Percentiles rank a stretch among this genome's conserved stretches.
Evolutionary conservation across 1,284 basidiomycete species (phyloP).

Genomic region (Microbotryum scabiosae): DNA sequence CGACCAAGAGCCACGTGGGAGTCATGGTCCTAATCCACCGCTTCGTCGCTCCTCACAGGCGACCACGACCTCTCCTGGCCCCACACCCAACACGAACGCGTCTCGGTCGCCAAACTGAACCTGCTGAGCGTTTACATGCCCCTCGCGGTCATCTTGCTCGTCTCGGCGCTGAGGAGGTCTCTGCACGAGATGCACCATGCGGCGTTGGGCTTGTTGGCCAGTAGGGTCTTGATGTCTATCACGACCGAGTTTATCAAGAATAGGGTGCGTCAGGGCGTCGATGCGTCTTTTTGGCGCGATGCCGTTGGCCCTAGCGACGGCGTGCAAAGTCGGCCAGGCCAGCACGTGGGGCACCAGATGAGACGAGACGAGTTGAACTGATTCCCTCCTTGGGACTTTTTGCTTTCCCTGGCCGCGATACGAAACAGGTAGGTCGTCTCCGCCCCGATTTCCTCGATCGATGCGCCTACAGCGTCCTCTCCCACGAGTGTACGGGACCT

Average conservation of each 20-base stretch:
- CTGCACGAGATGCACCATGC: slow-evolving; percentile 31
- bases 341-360: not conserved
- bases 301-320: too few relatives aligned
- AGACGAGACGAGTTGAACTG: too few relatives aligned
- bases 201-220: slow-evolving; percentile 16
- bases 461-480: slow-evolving; percentile 52
- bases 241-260: slow-evolving; percentile 11
- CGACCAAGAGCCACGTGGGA: too few relatives aligned
- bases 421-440: slow-evolving; percentile 50
- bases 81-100: slow-evolving; percentile 8
- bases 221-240: slow-evolving; percentile 15
- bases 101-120: slow-evolving; percentile 14
- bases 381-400: not conserved
- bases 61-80: slow-evolving; percentile 1
- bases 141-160: slow-evolving; percentile 17
- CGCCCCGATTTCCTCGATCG: slow-evolving; percentile 61
- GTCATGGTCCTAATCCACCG: too few relatives aligned
- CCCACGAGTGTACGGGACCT: slow-evolving; percentile 52
- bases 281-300: not conserved
- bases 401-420: not conserved
- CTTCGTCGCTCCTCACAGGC: too few relatives aligned
- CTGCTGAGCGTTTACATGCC: slow-evolving; percentile 26
- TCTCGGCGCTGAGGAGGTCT: slow-evolving; percentile 11
- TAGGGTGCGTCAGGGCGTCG: not conserved
- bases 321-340: too few relatives aligned